Evolutionary conservation across 306 rosid genomes (phyloP), one percentile per base, ranked within the genome.

Genomic region (Quercus parvula): DNA sequence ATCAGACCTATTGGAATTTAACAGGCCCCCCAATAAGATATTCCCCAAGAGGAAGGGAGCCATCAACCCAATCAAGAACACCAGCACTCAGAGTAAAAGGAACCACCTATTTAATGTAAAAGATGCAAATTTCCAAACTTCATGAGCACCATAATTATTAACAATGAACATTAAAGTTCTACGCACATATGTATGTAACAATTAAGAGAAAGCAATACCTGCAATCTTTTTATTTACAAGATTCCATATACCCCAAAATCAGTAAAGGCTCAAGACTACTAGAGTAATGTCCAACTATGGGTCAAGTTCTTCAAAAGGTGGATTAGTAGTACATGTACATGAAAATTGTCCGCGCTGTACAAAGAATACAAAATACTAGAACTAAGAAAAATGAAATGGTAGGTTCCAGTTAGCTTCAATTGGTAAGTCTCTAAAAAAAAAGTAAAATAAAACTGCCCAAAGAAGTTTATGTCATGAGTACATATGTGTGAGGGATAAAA

Each of bases 71-170:
- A 86, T 94, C 97, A 87, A 94, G 97, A 83, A 94, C 94, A 83
- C 98, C 97, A 46, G 98, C 97, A 85, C 98, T 94, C 61, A 92
- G 98, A 82, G 98, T 91, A 88, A 94, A 94, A 77, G 98, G 97
- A 84, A 92, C 92, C 52, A 94, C 98, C 94, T 94, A 74, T 75
- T 59, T 56, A 84, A 85, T 71, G 27, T 70, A 71, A 3, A 57
- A 71, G 75, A 62, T 61, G 44, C 5, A 27, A 75, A 6, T 31
- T 30, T 66, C 56, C 25, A 75, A 68, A 67, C 71, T 33, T 67
- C 46, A 66, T 31, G 70, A 66, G 35, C 49, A 33, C 5, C 19
- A 31, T 28, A 31, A 66, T 28, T 31, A 20, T 15, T 66, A 7
- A 4, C 49, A 67, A 67, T 19, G 22, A 31, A 3, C 51, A 13